phyloP scores from a whole-genome alignment of 257 asterid species.

The Salvia rosmarinus region DNA sequence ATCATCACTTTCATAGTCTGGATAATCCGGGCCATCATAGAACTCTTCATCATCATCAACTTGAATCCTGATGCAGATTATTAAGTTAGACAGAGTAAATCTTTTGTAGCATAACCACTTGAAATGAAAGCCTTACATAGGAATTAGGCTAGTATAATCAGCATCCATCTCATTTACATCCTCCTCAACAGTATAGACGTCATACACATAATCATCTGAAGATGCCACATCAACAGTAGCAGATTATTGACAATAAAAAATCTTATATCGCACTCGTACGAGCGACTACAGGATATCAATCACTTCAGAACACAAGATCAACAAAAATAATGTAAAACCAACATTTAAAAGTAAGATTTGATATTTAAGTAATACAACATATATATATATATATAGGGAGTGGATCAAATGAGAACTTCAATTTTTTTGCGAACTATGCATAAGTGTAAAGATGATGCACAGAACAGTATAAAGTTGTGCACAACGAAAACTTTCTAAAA shows the following conservation, averaged over 20 bases:
- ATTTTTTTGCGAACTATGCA: too few relatives aligned
- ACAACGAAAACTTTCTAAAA: too few relatives aligned
- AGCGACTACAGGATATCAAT: constrained; percentile 2
- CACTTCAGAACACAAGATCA: constrained; percentile 1
- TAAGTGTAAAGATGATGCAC: too few relatives aligned
- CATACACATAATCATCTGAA: constrained; percentile 80
- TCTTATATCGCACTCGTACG: constrained; percentile 19
- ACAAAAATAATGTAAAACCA: not conserved
- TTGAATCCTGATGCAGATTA: constrained; percentile 63
- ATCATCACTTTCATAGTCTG: constrained; percentile 69
- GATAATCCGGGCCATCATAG: constrained; percentile 76
- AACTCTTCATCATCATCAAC: constrained; percentile 72
- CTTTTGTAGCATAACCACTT: not conserved
- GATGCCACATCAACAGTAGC: constrained; percentile 42
- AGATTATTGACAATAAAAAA: constrained; percentile 28
- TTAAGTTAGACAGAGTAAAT: constrained; percentile 25
- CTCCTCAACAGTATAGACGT: constrained; percentile 68
- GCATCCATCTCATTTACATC: constrained; percentile 43
- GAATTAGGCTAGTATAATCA: constrained; percentile 52
- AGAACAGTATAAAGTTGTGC: too few relatives aligned
- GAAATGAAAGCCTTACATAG: constrained; percentile 59
- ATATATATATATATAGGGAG: not conserved
- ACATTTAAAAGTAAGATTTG: not conserved
- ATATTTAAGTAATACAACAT: not conserved
- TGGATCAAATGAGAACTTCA: too few relatives aligned